phyloP scores from a whole-genome alignment of 208 protist genomes.

The Crithidia sp. region DNA sequence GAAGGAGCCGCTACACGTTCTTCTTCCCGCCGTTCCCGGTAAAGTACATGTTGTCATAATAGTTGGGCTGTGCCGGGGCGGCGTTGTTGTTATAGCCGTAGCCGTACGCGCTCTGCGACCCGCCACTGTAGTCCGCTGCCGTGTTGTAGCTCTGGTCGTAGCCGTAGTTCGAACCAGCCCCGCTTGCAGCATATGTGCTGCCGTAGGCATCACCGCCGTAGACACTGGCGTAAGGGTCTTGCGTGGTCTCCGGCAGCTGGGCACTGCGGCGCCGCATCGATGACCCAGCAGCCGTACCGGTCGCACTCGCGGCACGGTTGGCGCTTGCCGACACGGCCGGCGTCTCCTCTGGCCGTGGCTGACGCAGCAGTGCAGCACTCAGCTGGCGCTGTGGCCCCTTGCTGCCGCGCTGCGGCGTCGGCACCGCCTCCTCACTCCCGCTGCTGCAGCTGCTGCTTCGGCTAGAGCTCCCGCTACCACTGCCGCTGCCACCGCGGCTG shows the following conservation, averaged over 20 bases:
- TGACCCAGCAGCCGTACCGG: not conserved
- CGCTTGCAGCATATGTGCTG: conserved; percentile 1
- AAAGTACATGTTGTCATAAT: conserved; percentile 15
- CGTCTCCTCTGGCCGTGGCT: not conserved
- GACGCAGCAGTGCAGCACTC: not conserved
- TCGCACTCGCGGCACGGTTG: not conserved
- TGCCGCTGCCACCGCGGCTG: conserved; percentile 3
- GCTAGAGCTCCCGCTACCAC: not conserved
- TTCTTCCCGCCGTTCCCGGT: not conserved
- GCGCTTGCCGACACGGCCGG: not conserved
- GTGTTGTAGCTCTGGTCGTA: conserved; percentile 11
- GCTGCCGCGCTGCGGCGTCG: not conserved
- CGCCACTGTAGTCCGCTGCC: not conserved
- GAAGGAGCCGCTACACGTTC: not conserved
- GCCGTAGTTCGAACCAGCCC: conserved; percentile 4
- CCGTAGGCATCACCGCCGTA: not conserved
- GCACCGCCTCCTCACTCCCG: not conserved
- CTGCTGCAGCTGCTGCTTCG: conserved; percentile 2
- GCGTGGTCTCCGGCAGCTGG: not conserved
- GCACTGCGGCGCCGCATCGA: not conserved
- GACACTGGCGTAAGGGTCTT: not conserved
- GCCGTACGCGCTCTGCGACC: not conserved
- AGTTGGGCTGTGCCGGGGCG: not conserved
- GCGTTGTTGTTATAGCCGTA: conserved; percentile 9
- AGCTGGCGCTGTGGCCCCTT: not conserved